Conservation (phyloP, 2,329 filamentous ascomycete species). For the Colletotrichum higginsianum region DNA sequence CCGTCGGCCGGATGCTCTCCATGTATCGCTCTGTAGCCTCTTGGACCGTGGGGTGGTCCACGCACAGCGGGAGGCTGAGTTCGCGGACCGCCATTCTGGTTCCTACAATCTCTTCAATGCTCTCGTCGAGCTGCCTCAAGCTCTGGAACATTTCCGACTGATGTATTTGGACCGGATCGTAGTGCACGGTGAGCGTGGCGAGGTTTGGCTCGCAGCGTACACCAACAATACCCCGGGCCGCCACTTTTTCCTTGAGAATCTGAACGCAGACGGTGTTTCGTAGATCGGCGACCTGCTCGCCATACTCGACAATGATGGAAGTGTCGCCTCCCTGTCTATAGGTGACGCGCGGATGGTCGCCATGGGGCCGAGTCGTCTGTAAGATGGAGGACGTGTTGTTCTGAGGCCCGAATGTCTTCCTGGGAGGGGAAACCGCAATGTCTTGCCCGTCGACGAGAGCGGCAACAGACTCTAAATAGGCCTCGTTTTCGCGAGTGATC, state of each 20-base stretch:
- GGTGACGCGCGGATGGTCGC: slow-evolving; percentile 53
- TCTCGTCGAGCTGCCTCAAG: neutral
- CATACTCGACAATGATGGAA: slow-evolving; percentile 71
- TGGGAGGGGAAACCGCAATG: neutral
- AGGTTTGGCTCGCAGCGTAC: slow-evolving; percentile 43
- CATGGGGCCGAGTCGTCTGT: slow-evolving; percentile 48
- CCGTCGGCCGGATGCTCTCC: slow-evolving; percentile 70
- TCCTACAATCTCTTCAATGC: slow-evolving; percentile 38
- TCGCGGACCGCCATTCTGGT: slow-evolving; percentile 46
- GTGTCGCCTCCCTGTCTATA: slow-evolving; percentile 63
- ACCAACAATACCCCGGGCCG: slow-evolving; percentile 14
- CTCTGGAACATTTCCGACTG: slow-evolving; percentile 35
- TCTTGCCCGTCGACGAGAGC: neutral
- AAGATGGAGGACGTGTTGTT: slow-evolving; percentile 28
- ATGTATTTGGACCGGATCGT: slow-evolving; percentile 34
- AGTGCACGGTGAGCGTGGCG: slow-evolving; percentile 44
- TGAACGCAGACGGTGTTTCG: slow-evolving; percentile 58
- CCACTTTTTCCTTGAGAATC: slow-evolving; percentile 39
- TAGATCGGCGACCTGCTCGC: slow-evolving; percentile 68
- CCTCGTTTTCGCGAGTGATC: neutral
- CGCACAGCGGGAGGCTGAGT: slow-evolving; percentile 49
- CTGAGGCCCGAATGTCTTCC: neutral
- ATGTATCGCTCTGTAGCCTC: slow-evolving; percentile 71
- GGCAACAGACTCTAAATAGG: slow-evolving; percentile 1
- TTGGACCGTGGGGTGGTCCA: slow-evolving; percentile 51